phyloP scores from a whole-genome alignment of 495 filamentous ascomycete genomes.

The Cryomyces antarcticus region DNA sequence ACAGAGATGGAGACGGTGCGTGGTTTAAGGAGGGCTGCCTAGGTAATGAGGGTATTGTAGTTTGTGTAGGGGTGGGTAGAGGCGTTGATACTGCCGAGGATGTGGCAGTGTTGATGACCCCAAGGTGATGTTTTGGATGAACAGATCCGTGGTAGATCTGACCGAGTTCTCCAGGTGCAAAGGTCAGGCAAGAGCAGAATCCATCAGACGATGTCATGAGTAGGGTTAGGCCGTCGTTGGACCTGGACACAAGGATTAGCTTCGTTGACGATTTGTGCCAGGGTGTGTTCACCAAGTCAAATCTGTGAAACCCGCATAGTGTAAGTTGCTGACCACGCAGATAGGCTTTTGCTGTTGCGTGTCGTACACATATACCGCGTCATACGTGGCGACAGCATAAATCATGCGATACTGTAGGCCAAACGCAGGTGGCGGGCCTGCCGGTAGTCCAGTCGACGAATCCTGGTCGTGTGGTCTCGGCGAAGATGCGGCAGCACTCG shows the following conservation, averaged over 20 bases:
- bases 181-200: constrained; percentile 83
- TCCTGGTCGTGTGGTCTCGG: constrained; percentile 35
- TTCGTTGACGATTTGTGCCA: constrained; percentile 10
- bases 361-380: constrained; percentile 90
- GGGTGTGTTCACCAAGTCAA: constrained; percentile 56
- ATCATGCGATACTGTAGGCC: constrained; percentile 79
- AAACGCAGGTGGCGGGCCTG: constrained; percentile 36
- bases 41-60: neutral
- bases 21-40: constrained; percentile 12
- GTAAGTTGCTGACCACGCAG: constrained; percentile 84
- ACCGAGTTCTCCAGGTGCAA: constrained; percentile 71
- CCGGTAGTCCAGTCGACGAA: constrained; percentile 32
- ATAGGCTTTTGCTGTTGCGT: constrained; percentile 90
- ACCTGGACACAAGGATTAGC: constrained; percentile 37
- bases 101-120: constrained; percentile 11
- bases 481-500: constrained; percentile 24
- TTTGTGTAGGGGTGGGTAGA: constrained; percentile 9
- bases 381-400: constrained; percentile 93
- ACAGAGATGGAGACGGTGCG: constrained; percentile 34
- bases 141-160: constrained; percentile 53
- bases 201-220: constrained; percentile 95
- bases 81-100: constrained; percentile 10
- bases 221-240: constrained; percentile 73
- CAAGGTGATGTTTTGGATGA: constrained; percentile 20
- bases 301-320: constrained; percentile 95